Evolutionary conservation across 1,284 basidiomycete species (phyloP), one percentile per base, ranked within the genome.

Genomic region (Melampsora abietis-canadensis): DNA sequence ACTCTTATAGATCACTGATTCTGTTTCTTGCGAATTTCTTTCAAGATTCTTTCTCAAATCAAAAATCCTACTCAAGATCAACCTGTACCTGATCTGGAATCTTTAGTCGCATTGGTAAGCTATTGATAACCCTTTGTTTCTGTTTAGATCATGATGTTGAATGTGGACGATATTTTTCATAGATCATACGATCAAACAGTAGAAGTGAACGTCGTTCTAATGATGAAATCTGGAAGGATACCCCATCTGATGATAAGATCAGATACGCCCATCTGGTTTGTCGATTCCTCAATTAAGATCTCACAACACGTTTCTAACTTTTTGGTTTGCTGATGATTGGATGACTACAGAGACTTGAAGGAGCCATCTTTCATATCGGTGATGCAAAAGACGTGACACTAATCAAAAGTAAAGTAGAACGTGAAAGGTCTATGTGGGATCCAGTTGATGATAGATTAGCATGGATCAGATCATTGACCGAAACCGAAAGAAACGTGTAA

Each of bases 41-140:
- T 54, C 8, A 21, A 54, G 51, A 54, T 54, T 54, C 51, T 54
- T 27, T 21, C 51, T n/a, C 51, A 54, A 54, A 54, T 54, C 21
- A 54, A 54, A 54, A 27, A 54, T 54, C 51, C 51, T 21, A 27
- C 27, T 54, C n/a, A 54, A 54, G 51, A 27, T 54, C 51, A 21
- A 21, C n/a, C 51, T n/a, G 51, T 54, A 21, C 51, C 51, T 27
- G 27, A 54, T 27, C 7, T 54, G 14, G 21, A 7, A 10, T 54
- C 51, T 12, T 54, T 54, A 27, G 27, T 54, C 8, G 51, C n/a
- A n/a, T 27, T 21, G 21, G 51, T 54, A 54, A n/a, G 51, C n/a
- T 6, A 6, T 27, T 54, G 12, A 27, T 34, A 5, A 54, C 2
- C 7, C 21, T n/a, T 14, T 54, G 2, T n/a, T 6, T 21, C 19